Conservation (phyloP, 129 eudicot species). For the Tanacetum coccineum region DNA sequence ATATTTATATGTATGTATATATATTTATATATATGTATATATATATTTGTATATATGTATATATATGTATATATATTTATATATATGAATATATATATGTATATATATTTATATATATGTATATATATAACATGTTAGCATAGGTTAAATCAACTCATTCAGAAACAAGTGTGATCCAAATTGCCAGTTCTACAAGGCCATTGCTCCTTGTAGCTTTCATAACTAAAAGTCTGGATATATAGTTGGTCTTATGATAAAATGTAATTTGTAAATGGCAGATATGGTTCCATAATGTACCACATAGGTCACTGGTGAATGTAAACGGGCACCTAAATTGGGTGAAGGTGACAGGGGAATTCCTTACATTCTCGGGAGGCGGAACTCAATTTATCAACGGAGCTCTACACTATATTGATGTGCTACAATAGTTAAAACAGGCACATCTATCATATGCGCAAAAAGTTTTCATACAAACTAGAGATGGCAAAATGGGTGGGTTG, state of each 20-base stretch:
- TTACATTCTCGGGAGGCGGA: constrained; percentile 72
- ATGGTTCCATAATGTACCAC: constrained; percentile 53
- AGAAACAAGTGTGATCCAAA: neutral
- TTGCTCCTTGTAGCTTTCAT: neutral
- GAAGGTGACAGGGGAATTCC: constrained; percentile 39
- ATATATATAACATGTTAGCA: neutral
- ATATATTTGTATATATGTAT: too few species aligned
- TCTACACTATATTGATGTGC: constrained; percentile 62
- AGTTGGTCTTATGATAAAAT: constrained; percentile 19
- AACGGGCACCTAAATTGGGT: constrained; percentile 56
- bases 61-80: too few species aligned
- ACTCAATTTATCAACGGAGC: constrained; percentile 78
- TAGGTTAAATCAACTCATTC: neutral
- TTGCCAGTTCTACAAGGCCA: neutral
- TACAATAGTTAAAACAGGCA: constrained; percentile 49
- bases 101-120: too few species aligned
- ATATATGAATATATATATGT: too few species aligned
- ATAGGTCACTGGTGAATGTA: constrained; percentile 40
- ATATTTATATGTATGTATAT: too few species aligned
- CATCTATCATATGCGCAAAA: neutral
- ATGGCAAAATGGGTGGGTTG: neutral
- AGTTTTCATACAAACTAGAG: neutral
- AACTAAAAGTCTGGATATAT: constrained; percentile 14
- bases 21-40: too few species aligned
- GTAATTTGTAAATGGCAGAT: constrained; percentile 27